These are phyloP conservation scores for Beauveria medogensis DNA, from an alignment of 2,329 filamentous ascomycete genomes.

Conservation along the genomic window DNA sequence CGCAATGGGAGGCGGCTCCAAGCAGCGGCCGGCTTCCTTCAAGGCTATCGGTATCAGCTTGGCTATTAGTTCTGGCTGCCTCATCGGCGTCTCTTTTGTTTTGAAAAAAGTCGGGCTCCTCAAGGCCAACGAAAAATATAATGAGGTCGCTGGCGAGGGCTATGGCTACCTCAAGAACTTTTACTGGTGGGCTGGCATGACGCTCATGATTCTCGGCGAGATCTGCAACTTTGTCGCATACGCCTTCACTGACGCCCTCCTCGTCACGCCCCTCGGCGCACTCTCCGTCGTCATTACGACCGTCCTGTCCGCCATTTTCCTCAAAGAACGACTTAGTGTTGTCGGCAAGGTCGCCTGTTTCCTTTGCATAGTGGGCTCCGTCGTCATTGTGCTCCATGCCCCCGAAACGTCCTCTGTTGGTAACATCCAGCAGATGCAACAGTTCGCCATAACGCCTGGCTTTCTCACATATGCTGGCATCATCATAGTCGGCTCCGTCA, in stretches of 20 bases:
- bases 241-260: slow-evolving; percentile 90
- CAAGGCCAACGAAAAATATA: slow-evolving; percentile 91
- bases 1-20: not conserved
- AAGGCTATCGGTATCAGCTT: slow-evolving; percentile 82
- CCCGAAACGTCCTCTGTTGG: slow-evolving; percentile 76
- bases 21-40: slow-evolving; percentile 48
- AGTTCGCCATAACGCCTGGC: slow-evolving; percentile 75
- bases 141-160: slow-evolving; percentile 89
- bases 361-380: slow-evolving; percentile 84
- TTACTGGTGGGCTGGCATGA: slow-evolving; percentile 96
- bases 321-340: slow-evolving; percentile 91
- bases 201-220: slow-evolving; percentile 91
- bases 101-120: slow-evolving; percentile 89
- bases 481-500: slow-evolving; percentile 62
- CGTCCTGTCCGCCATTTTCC: slow-evolving; percentile 83
- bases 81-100: slow-evolving; percentile 93
- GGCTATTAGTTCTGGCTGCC: slow-evolving; percentile 78
- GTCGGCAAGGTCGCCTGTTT: slow-evolving; percentile 96
- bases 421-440: slow-evolving; percentile 87
- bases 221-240: slow-evolving; percentile 97
- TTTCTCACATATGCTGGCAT: slow-evolving; percentile 82
- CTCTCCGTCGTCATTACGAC: slow-evolving; percentile 89
- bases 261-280: slow-evolving; percentile 87
- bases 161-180: slow-evolving; percentile 94
- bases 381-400: slow-evolving; percentile 91